Evolutionary conservation across 768 basidiomycete genomes (phyloP), one percentile per base, ranked within the genome.

Genomic region (Podaxis carcinomalis): DNA sequence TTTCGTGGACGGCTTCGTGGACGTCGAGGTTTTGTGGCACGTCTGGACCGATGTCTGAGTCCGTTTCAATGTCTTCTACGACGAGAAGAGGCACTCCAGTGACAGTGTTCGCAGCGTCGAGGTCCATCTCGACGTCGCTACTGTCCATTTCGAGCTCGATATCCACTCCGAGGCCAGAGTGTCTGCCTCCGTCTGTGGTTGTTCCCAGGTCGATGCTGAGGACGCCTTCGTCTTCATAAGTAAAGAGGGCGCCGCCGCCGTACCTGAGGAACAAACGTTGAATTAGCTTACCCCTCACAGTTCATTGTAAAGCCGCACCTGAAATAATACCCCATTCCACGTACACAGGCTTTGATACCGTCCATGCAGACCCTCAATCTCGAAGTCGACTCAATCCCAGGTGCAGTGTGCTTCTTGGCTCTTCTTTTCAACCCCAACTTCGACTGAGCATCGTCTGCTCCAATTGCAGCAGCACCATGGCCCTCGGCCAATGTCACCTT

Each of bases 171-270:
- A 75, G 62, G 2, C 76, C 75, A 9, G 65, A 59, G 62, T 67
- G 56, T 52, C 65, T 40, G 40, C 56, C 44, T 1, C 63, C 53
- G 28, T 16, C 40, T 19, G 42, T 16, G 27, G 44, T 14, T 63
- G 66, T 66, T 10, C 75, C 78, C 14, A 75, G 59, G 57, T 77
- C 72, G 1, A 76, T 68, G 49, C 72, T 74, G 27, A 76, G 64
- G 13, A 76, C 54, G 5, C 78, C 77, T 61, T 77, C 74, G 51
- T 79, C 78, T 25, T 74, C 67, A 61, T 78, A 77, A 0, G 67
- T 65, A 19, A 77, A 21, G 23, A 70, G 27, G 0, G 59, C 42
- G 27, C 27, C 6, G 2, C 71, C 70, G 6, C 63, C 68, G 42
- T 56, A 56, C 32, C 55, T 56, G 54, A 42, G 19, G 23, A 11